These are phyloP conservation scores for Trematosphaeria pertusa DNA, from an alignment of 2,329 filamentous ascomycete genomes.

Conservation along the genomic window DNA sequence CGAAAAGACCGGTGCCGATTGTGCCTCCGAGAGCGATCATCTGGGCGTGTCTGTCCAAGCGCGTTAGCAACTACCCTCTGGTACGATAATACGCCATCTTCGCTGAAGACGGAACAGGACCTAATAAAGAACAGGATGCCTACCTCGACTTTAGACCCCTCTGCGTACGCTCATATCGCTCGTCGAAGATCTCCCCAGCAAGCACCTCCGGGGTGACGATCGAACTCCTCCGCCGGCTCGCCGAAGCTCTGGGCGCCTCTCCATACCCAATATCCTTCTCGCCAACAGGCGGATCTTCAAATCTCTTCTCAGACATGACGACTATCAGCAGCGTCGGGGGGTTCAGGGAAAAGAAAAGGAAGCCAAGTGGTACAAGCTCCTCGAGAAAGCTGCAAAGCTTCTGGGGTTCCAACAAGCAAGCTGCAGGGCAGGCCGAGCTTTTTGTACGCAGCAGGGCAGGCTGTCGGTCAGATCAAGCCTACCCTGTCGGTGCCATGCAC, in stretches of 20 bases:
- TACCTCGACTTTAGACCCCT: conserved; percentile 49
- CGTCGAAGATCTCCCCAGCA: conserved; percentile 39
- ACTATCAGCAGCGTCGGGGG: background rate
- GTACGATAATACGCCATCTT: background rate
- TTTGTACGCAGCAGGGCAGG: conserved; percentile 2
- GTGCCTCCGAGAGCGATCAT: conserved; percentile 69
- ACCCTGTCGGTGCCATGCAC: conserved; percentile 9
- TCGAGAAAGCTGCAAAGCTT: too few relatives aligned
- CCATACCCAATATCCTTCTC: conserved; percentile 17
- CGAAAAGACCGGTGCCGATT: conserved; percentile 67
- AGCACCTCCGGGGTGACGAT: conserved; percentile 33
- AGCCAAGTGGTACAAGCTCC: too few relatives aligned
- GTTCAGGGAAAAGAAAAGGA: background rate
- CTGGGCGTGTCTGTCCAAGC: conserved; percentile 58
- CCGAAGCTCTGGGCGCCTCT: conserved; percentile 15
- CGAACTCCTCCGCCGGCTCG: conserved; percentile 27
- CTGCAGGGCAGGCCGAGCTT: too few relatives aligned
- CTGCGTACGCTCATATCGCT: conserved; percentile 46
- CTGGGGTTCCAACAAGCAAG: too few relatives aligned
- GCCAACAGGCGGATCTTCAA: conserved; percentile 6
- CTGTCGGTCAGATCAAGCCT: conserved; percentile 11
- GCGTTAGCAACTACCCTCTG: conserved; percentile 36
- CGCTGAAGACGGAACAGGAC: too few relatives aligned
- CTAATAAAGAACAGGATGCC: conserved; percentile 21
- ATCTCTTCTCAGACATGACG: conserved; percentile 26